phyloP scores from a whole-genome alignment of 768 basidiomycete genomes.

The Tulasnella sp. region DNA sequence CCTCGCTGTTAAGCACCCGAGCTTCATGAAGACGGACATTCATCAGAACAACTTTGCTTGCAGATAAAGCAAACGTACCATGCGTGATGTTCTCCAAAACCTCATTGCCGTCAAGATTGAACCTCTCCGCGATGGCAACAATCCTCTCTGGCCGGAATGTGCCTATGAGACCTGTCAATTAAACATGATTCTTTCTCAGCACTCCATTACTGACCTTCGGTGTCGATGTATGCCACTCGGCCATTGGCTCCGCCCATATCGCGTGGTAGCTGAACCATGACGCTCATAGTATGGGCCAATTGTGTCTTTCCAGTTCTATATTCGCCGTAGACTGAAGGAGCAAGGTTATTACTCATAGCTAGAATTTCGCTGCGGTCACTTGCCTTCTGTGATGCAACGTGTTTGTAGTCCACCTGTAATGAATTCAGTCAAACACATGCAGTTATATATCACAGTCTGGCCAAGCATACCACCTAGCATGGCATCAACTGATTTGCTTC shows the following conservation, averaged over 20 bases:
- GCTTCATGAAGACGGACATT: conserved; percentile 34
- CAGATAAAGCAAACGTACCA: conserved; percentile 32
- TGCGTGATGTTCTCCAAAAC: conserved; percentile 86
- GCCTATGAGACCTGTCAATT: conserved; percentile 40
- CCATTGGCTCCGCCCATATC: conserved; percentile 87
- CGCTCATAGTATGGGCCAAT: conserved; percentile 88
- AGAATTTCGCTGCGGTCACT: background rate
- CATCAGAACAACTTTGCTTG: background rate
- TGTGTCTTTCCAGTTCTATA: conserved; percentile 95
- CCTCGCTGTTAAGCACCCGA: conserved; percentile 83
- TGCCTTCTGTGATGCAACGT: conserved; percentile 87
- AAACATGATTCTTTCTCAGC: too few species aligned
- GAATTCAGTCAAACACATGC: background rate
- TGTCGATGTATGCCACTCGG: conserved; percentile 89
- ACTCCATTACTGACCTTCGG: conserved; percentile 55
- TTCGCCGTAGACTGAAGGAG: conserved; percentile 71
- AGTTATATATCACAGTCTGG: background rate
- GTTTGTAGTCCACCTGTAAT: conserved; percentile 74
- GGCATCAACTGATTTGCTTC: conserved; percentile 79
- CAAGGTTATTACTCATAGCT: background rate
- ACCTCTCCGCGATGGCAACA: conserved; percentile 78
- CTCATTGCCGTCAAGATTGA: conserved; percentile 82
- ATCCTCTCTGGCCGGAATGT: conserved; percentile 93
- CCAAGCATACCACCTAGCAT: conserved; percentile 65
- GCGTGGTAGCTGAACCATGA: conserved; percentile 74